phyloP scores from a whole-genome alignment of 208 protist species.

The Porcisia hertigi region DNA sequence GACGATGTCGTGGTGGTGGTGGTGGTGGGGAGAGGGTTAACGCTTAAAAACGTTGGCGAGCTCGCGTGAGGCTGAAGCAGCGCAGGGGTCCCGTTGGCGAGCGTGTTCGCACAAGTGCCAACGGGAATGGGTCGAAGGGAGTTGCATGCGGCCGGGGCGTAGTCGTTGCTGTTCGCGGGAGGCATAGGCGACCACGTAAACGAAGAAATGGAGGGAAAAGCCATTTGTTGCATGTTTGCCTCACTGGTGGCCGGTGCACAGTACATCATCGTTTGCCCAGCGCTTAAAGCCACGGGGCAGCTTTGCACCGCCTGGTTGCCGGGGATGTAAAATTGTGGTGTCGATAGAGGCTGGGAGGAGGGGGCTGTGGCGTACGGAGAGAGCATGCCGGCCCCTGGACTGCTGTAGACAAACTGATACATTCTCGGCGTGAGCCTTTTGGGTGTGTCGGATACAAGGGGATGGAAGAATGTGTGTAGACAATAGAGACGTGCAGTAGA shows the following conservation, averaged over 20 bases:
- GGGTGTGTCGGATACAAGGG: too few species aligned
- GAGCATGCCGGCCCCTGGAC: neutral
- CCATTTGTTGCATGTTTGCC: neutral
- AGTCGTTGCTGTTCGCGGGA: neutral
- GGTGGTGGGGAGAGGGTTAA: neutral
- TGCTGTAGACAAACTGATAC: conserved; percentile 10
- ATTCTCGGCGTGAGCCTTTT: conserved; percentile 5
- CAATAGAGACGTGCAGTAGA: neutral
- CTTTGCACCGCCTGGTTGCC: neutral
- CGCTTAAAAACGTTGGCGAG: neutral
- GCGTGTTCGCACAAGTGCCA: neutral
- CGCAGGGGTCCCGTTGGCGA: neutral
- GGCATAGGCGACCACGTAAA: neutral
- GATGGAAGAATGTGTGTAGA: neutral
- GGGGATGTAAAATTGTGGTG: neutral
- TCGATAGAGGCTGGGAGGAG: neutral
- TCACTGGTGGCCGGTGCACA: neutral
- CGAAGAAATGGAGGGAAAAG: neutral
- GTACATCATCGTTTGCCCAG: conserved; percentile 1
- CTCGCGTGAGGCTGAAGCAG: neutral
- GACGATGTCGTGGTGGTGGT: neutral
- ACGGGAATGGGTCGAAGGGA: neutral
- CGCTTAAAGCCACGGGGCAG: neutral
- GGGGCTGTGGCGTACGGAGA: neutral
- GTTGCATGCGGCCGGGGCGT: neutral